Conservation (phyloP, 257 asterid species). For the Fraxinus quadrangulata region DNA sequence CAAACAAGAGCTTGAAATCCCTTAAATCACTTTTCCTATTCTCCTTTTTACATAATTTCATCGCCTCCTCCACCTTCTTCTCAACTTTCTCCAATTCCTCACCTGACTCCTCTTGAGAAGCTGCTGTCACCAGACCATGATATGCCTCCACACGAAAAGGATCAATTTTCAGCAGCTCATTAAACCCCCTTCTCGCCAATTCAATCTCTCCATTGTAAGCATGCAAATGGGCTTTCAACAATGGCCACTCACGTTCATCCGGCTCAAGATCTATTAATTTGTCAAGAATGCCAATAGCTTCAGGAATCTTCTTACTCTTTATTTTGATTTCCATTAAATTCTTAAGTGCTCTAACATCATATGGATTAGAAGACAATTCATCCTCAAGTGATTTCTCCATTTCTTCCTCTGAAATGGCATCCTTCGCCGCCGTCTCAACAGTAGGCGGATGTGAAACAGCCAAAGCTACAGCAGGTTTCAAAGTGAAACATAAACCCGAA, state of each 20-base stretch:
- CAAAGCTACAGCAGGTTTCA: constrained; percentile 33
- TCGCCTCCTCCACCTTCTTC: constrained; percentile 54
- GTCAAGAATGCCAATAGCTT: constrained; percentile 60
- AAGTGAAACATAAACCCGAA: constrained; percentile 31
- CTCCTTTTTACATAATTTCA: constrained; percentile 58
- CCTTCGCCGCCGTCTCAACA: constrained; percentile 34
- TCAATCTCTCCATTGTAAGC: constrained; percentile 55
- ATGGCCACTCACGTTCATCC: constrained; percentile 75
- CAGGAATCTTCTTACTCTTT: constrained; percentile 52
- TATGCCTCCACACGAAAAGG: constrained; percentile 81
- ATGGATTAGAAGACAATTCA: constrained; percentile 48
- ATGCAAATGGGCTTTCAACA: constrained; percentile 75
- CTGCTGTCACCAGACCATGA: constrained; percentile 80
- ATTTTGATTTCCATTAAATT: constrained; percentile 70
- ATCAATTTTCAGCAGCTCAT: constrained; percentile 61
- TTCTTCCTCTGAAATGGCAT: constrained; percentile 35
- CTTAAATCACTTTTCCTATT: constrained; percentile 54
- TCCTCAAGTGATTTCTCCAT: constrained; percentile 53
- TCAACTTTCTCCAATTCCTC: constrained; percentile 52
- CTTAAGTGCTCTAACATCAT: constrained; percentile 52
- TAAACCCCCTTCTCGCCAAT: constrained; percentile 59
- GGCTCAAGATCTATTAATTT: constrained; percentile 66
- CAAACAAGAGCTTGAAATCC: constrained; percentile 78
- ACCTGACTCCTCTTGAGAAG: constrained; percentile 54
- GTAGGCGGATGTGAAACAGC: constrained; percentile 34